Evolutionary conservation across 1,284 basidiomycete genomes (phyloP), one percentile per base, ranked within the genome.

Genomic region (Papiliotrema nemorosa): DNA sequence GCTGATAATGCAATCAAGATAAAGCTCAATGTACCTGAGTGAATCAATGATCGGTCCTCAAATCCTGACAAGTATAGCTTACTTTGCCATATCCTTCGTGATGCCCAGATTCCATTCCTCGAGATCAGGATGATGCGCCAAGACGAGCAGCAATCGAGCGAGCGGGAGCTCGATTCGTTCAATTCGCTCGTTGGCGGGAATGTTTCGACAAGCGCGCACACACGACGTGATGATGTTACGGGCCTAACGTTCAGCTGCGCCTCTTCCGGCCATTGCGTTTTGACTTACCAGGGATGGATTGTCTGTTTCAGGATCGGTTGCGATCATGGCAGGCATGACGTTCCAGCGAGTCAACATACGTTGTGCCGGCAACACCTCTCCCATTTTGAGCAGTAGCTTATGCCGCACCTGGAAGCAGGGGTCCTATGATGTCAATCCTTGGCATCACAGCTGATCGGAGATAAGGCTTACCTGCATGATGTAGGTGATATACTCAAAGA

Each of bases 101-200:
- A 82, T 82, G 43, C 85, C 83, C 37, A 58, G 49, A 26, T 62
- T 75, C 20, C 78, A 76, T 39, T 59, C 60, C 34, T 62, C 64
- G 45, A 59, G 53, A 72, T 98, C 94, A 2, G 94, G 93, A 73
- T 98, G 94, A 67, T 96, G 91, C 0, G 92, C 88, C 2, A 98
- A 78, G 0, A 94, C 72, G 65, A 93, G 88, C 5, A 98, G 78
- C 14, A 97, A 75, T 4, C 92, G 84, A 27, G 92, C 83, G 61
- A 97, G 88, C 1, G 86, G 82, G 52, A 86, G 76, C 67, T 97
- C 94, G 50, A 94, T 81, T 41, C 83, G 74, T 22, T 84, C 78
- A 9, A 90, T 77, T 35, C 82, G 80, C 22, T 81, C 63, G n/a
- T 78, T 37, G 10, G 36, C 31, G 5, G 55, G 37, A n/a, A 59